Conservation (phyloP, 768 basidiomycete genomes). For the Mycena rosella region DNA sequence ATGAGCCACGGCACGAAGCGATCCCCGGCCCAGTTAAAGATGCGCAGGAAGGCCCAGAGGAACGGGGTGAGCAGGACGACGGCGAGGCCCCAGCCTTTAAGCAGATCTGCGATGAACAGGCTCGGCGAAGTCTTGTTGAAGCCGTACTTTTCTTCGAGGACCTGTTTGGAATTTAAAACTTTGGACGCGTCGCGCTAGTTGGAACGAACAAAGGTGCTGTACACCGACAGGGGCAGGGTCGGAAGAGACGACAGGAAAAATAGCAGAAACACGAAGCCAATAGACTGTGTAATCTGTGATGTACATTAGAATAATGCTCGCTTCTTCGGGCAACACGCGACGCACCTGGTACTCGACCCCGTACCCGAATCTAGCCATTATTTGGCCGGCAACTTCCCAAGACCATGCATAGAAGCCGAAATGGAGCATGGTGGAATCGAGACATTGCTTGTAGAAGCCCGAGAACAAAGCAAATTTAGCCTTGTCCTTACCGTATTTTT, state of each 20-base stretch:
- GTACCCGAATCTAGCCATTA: slow-evolving; percentile 70
- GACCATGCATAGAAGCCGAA: slow-evolving; percentile 87
- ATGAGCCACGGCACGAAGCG: slow-evolving; percentile 95
- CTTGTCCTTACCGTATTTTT: slow-evolving; percentile 92
- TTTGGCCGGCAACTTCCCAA: slow-evolving; percentile 74
- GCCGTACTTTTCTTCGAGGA: slow-evolving; percentile 91
- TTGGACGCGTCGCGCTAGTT: neutral
- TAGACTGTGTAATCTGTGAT: slow-evolving; percentile 83
- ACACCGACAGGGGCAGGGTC: slow-evolving; percentile 80
- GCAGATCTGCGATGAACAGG: slow-evolving; percentile 81
- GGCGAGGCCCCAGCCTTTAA: slow-evolving; percentile 84
- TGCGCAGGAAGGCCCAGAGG: slow-evolving; percentile 86
- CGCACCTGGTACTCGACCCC: slow-evolving; percentile 80
- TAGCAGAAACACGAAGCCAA: slow-evolving; percentile 79
- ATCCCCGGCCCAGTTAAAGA: slow-evolving; percentile 95
- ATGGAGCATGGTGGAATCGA: slow-evolving; percentile 79
- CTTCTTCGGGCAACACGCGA: slow-evolving; percentile 2
- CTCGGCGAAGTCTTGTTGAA: slow-evolving; percentile 94
- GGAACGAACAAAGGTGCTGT: slow-evolving; percentile 83
- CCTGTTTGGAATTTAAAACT: slow-evolving; percentile 7
- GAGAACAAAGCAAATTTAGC: slow-evolving; percentile 84
- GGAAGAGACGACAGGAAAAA: slow-evolving; percentile 76
- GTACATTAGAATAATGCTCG: neutral
- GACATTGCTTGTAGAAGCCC: slow-evolving; percentile 76
- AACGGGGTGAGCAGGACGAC: slow-evolving; percentile 86